phyloP scores from a whole-genome alignment of 352 stramenopile species.

The Discostella stelligera region DNA sequence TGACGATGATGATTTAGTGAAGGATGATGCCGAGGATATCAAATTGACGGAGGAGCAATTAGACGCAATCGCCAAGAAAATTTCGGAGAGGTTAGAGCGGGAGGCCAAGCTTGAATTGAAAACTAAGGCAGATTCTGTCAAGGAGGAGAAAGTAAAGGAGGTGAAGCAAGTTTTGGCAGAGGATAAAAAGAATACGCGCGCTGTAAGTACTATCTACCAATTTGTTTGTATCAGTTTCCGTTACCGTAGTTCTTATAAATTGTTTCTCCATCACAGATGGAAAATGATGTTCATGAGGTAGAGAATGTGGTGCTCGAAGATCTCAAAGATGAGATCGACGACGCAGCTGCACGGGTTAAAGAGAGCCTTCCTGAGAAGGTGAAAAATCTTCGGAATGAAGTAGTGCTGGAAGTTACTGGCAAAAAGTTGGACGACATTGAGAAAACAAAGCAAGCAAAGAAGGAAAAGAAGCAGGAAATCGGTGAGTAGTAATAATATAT shows the following conservation, averaged over 20 bases:
- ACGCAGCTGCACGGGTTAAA: conserved; percentile 29
- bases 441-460: conserved; percentile 13
- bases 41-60: conserved; percentile 38
- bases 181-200: conserved; percentile 28
- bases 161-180: conserved; percentile 39
- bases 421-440: conserved; percentile 36
- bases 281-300: conserved; percentile 33
- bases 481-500: conserved; percentile 4
- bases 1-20: conserved; percentile 19
- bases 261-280: conserved; percentile 25
- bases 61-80: conserved; percentile 39
- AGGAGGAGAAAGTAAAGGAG: conserved; percentile 33
- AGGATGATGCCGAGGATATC: conserved; percentile 27
- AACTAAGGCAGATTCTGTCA: conserved; percentile 32
- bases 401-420: conserved; percentile 42
- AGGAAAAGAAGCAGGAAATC: conserved; percentile 14
- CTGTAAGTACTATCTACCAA: conserved; percentile 19
- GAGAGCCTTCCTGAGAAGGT: conserved; percentile 34
- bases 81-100: conserved; percentile 37
- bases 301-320: conserved; percentile 30
- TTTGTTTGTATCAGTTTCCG: neutral
- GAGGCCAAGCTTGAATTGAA: conserved; percentile 44
- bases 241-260: neutral
- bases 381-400: conserved; percentile 43
- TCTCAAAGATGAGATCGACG: conserved; percentile 51